Conservation (phyloP, 495 filamentous ascomycete species). For the Penicillium paradoxum region DNA sequence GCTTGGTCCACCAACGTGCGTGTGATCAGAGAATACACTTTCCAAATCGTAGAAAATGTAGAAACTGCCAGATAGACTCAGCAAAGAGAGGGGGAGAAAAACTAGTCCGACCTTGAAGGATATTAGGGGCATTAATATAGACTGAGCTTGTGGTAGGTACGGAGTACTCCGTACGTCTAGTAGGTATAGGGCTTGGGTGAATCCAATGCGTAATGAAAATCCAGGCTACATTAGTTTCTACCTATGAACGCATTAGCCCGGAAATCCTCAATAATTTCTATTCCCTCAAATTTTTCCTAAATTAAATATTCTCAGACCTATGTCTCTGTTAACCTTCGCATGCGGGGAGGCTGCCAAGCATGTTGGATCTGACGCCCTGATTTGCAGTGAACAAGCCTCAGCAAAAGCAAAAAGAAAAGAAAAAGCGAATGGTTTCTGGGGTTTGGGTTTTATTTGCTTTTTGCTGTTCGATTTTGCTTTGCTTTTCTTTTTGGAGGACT, state of each 20-base stretch:
- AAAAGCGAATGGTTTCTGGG: slow-evolving; percentile 1
- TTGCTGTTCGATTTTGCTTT: not conserved
- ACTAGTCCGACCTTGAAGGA: not conserved
- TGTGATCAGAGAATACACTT: slow-evolving; percentile 7
- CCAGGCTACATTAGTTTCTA: slow-evolving; percentile 17
- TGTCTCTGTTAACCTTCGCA: no score
- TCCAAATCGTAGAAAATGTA: not conserved
- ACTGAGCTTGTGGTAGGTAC: not conserved
- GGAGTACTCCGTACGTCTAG: not conserved
- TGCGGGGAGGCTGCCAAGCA: slow-evolving; percentile 35
- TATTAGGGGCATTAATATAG: not conserved
- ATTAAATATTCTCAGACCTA: no score
- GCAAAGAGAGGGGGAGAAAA: not conserved
- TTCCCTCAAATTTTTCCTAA: no score
- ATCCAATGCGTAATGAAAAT: slow-evolving; percentile 16
- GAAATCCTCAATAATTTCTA: not conserved
- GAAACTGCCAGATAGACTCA: not conserved
- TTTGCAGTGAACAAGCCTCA: slow-evolving; percentile 27
- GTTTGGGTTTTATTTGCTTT: not conserved
- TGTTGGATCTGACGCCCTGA: slow-evolving; percentile 25
- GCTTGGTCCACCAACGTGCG: slow-evolving; percentile 3
- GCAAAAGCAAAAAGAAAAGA: slow-evolving; percentile 1
- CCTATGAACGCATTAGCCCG: slow-evolving; percentile 2
- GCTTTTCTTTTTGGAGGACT: not conserved
- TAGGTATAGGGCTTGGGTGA: not conserved